These are phyloP conservation scores for Coprinopsis marcescibilis DNA, from an alignment of 768 basidiomycete genomes.

Conservation along the genomic window DNA sequence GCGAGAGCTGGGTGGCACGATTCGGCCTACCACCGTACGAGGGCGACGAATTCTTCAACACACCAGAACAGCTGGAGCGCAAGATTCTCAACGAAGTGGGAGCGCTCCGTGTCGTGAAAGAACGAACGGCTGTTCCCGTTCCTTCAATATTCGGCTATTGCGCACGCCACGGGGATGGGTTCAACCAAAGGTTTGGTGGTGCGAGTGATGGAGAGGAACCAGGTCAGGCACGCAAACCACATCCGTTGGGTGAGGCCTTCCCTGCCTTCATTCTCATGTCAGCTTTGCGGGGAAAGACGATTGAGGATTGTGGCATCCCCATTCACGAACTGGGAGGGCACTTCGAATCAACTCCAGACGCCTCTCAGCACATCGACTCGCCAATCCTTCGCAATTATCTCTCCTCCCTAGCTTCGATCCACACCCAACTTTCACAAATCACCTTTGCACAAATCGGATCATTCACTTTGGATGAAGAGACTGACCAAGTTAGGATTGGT, in stretches of 20 bases:
- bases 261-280: slow-evolving; percentile 39
- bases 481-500: slow-evolving; percentile 29
- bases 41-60: slow-evolving; percentile 34
- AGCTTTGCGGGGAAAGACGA: slow-evolving; percentile 33
- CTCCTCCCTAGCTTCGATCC: slow-evolving; percentile 36
- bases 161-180: slow-evolving; percentile 10
- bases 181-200: slow-evolving; percentile 6
- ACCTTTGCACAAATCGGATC: slow-evolving; percentile 36
- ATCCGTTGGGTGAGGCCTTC: slow-evolving; percentile 32
- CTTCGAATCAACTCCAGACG: slow-evolving; percentile 25
- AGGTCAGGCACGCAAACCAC: slow-evolving; percentile 24
- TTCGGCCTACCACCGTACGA: slow-evolving; percentile 34
- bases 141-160: slow-evolving; percentile 31
- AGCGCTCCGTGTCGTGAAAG: slow-evolving; percentile 33
- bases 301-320: slow-evolving; percentile 36
- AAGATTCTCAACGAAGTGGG: slow-evolving; percentile 40
- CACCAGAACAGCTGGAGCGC: slow-evolving; percentile 35
- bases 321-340: slow-evolving; percentile 26
- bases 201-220: slow-evolving; percentile 5
- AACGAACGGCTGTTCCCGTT: slow-evolving; percentile 36
- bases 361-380: slow-evolving; percentile 20
- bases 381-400: slow-evolving; percentile 33
- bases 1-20: slow-evolving; percentile 35
- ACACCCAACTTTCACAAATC: slow-evolving; percentile 33
- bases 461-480: slow-evolving; percentile 27